Evolutionary conservation across 2,329 filamentous ascomycete species (phyloP).

Genomic region (Xylariales sp.): DNA sequence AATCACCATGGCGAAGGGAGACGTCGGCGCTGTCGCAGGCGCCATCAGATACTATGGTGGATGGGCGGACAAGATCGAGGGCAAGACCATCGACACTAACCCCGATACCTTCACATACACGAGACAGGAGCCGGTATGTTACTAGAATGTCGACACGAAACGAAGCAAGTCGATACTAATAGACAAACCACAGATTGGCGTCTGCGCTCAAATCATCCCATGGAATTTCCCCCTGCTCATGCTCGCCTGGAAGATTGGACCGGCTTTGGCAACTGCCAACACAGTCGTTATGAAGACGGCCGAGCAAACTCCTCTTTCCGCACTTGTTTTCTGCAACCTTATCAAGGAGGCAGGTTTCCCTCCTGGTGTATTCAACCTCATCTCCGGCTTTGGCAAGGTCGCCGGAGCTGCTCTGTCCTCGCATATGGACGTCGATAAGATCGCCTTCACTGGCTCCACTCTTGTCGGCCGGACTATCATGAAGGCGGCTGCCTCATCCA

Average conservation of each 20-base stretch:
- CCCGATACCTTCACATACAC: constrained; percentile 82
- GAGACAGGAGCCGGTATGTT: constrained; percentile 63
- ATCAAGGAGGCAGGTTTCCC: constrained; percentile 77
- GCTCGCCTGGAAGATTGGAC: constrained; percentile 78
- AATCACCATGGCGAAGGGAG: constrained; percentile 68
- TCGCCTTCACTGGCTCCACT: constrained; percentile 78
- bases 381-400: constrained; percentile 72
- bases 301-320: constrained; percentile 71
- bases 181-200: constrained; percentile 19
- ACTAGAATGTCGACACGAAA: too few relatives aligned
- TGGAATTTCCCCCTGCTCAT: constrained; percentile 86
- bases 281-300: constrained; percentile 69
- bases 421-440: constrained; percentile 79
- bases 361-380: constrained; percentile 70
- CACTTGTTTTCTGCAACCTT: constrained; percentile 58
- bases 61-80: constrained; percentile 88
- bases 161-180: constrained; percentile 6
- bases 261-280: constrained; percentile 69
- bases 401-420: constrained; percentile 71
- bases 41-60: constrained; percentile 84
- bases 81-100: constrained; percentile 78
- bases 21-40: constrained; percentile 63
- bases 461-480: constrained; percentile 70
- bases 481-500: constrained; percentile 72
- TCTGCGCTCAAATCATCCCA: constrained; percentile 66